Evolutionary conservation across 2,329 filamentous ascomycete species (phyloP).

Genomic region (Laburnicola sp.): DNA sequence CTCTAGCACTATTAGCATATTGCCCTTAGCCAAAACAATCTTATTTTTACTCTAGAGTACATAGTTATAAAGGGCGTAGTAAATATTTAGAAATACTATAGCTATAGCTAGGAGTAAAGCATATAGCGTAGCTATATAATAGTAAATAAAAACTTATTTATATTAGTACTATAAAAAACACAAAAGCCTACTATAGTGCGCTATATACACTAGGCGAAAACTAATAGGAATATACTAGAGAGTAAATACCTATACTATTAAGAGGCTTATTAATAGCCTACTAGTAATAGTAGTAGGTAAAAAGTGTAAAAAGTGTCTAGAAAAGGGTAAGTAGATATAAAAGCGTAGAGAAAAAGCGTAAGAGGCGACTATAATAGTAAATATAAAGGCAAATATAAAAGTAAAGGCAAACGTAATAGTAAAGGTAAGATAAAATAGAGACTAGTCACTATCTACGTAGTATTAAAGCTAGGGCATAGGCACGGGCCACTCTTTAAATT

Average conservation of each 20-base stretch:
- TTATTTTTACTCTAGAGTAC: slow-evolving; percentile 82
- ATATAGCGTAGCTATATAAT: too few species aligned
- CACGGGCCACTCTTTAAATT: slow-evolving; percentile 19
- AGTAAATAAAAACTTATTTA: too few species aligned
- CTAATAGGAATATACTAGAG: slow-evolving; percentile 24
- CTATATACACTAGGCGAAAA: slow-evolving; percentile 32
- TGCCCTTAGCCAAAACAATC: slow-evolving; percentile 80
- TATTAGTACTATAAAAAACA: too few species aligned
- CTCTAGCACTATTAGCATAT: slow-evolving; percentile 84
- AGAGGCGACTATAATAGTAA: slow-evolving; percentile 13
- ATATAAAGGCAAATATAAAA: too few species aligned
- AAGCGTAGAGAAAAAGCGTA: slow-evolving; percentile 7
- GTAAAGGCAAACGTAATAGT: too few species aligned
- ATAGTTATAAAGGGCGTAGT: slow-evolving; percentile 91
- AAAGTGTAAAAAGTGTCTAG: neutral
- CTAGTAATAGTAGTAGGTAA: slow-evolving; percentile 1
- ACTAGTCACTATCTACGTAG: slow-evolving; percentile 9
- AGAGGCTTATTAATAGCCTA: slow-evolving; percentile 16
- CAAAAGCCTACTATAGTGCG: too few species aligned
- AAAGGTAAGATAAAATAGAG: slow-evolving; percentile 19
- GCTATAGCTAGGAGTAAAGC: too few species aligned
- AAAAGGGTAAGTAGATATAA: slow-evolving; percentile 2
- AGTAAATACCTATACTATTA: slow-evolving; percentile 22
- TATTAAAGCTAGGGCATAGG: slow-evolving; percentile 15
- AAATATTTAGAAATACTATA: slow-evolving; percentile 92